Evolutionary conservation across 345 rosid species (phyloP).

Genomic region (Mercurialis annua): DNA sequence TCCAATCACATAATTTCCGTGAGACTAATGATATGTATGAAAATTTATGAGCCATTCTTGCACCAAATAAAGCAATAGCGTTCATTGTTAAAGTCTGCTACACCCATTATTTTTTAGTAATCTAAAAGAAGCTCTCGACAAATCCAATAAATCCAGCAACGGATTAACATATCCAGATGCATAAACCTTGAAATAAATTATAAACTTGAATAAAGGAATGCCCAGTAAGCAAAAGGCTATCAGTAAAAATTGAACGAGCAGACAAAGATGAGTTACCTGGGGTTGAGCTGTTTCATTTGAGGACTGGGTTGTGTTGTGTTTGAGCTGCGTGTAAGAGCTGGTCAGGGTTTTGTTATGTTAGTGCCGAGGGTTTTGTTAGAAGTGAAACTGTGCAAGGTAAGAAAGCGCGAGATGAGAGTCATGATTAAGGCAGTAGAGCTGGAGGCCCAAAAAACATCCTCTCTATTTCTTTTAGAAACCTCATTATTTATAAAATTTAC

Average conservation of each 20-base stretch:
- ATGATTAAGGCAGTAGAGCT: too few relatives aligned
- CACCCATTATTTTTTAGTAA: constrained; percentile 45
- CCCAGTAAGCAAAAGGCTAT: constrained; percentile 20
- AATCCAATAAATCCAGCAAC: constrained; percentile 20
- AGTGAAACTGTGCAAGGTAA: not conserved
- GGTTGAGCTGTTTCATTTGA: not conserved
- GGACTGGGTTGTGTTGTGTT: not conserved
- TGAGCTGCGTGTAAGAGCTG: not conserved
- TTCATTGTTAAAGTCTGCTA: constrained; percentile 40
- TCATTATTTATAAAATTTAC: too few relatives aligned
- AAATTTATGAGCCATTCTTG: constrained; percentile 42
- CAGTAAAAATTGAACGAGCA: not conserved
- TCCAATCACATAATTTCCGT: constrained; percentile 40
- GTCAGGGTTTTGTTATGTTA: not conserved
- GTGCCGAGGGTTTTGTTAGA: not conserved
- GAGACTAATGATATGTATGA: constrained; percentile 30
- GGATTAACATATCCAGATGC: constrained; percentile 5
- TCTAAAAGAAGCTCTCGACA: constrained; percentile 7
- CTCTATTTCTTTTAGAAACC: too few relatives aligned
- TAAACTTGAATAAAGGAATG: constrained; percentile 9
- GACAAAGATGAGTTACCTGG: constrained; percentile 15
- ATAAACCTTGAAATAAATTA: not conserved
- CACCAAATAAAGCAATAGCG: constrained; percentile 38
- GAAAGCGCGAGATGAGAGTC: too few relatives aligned
- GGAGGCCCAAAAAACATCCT: too few relatives aligned